Evolutionary conservation across 768 basidiomycete species (phyloP).

Genomic region (Xerocomellus chrysenteron): DNA sequence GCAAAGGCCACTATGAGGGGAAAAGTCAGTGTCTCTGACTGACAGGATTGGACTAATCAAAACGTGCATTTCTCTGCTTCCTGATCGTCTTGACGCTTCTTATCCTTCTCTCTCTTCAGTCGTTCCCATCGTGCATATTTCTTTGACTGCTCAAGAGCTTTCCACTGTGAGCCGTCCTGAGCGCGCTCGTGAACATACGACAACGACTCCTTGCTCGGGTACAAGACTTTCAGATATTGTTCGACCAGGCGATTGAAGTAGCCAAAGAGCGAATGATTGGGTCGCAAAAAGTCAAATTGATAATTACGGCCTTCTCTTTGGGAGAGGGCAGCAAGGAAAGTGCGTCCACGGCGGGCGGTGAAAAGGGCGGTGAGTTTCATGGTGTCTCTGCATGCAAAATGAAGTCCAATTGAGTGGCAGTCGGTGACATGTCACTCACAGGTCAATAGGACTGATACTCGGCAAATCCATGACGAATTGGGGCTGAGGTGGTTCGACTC

Average conservation of each 20-base stretch:
- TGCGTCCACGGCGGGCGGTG: slow-evolving; percentile 86
- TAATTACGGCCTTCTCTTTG: slow-evolving; percentile 90
- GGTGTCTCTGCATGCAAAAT: slow-evolving; percentile 63
- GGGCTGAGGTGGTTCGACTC: slow-evolving; percentile 72
- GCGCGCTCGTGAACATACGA: slow-evolving; percentile 69
- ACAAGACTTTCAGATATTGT: slow-evolving; percentile 88
- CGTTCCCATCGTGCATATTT: slow-evolving; percentile 89
- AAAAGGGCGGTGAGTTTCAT: slow-evolving; percentile 96
- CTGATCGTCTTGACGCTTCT: slow-evolving; percentile 84
- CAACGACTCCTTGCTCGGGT: slow-evolving; percentile 75
- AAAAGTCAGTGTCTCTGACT: slow-evolving; percentile 1
- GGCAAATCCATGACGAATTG: slow-evolving; percentile 88
- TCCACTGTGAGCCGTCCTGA: slow-evolving; percentile 69
- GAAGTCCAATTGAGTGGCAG: not conserved
- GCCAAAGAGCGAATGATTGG: slow-evolving; percentile 92
- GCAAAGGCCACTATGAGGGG: slow-evolving; percentile 76
- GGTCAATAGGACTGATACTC: slow-evolving; percentile 81
- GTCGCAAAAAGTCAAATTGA: slow-evolving; percentile 96
- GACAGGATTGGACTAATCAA: not conserved
- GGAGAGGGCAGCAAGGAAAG: slow-evolving; percentile 83
- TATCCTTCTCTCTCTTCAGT: slow-evolving; percentile 78
- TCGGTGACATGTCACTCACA: slow-evolving; percentile 57
- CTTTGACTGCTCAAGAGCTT: slow-evolving; percentile 69
- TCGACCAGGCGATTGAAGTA: slow-evolving; percentile 98
- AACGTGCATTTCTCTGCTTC: slow-evolving; percentile 87